Conservation (phyloP, 2,329 filamentous ascomycete genomes). For the Aureobasidium namibiae region DNA sequence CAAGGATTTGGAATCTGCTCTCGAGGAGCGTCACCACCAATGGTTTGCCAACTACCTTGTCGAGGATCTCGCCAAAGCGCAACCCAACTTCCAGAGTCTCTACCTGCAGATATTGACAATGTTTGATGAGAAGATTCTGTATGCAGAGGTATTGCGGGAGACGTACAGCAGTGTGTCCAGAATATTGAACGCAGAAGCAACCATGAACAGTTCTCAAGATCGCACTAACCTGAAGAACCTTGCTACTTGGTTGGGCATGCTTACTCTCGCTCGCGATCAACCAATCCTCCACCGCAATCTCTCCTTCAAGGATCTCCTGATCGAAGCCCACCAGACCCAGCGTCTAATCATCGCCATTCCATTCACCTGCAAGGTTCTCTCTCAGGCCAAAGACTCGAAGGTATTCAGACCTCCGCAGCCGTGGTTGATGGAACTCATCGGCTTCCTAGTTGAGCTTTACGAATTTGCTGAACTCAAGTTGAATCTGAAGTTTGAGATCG, state of each 20-base stretch:
- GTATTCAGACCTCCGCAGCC: slow-evolving; percentile 94
- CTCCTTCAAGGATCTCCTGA: slow-evolving; percentile 88
- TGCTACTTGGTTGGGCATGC: slow-evolving; percentile 82
- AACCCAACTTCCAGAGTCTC: slow-evolving; percentile 90
- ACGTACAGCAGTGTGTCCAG: slow-evolving; percentile 80
- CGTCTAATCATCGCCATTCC: slow-evolving; percentile 87
- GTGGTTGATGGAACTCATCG: slow-evolving; percentile 94
- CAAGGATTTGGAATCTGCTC: slow-evolving; percentile 66
- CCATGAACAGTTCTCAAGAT: slow-evolving; percentile 75
- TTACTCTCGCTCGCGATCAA: slow-evolving; percentile 88
- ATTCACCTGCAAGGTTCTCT: slow-evolving; percentile 92
- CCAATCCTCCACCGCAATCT: slow-evolving; percentile 96
- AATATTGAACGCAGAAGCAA: slow-evolving; percentile 83
- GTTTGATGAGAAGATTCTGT: slow-evolving; percentile 70
- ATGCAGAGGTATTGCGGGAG: slow-evolving; percentile 84
- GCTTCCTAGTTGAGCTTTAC: slow-evolving; percentile 86
- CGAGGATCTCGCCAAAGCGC: slow-evolving; percentile 91
- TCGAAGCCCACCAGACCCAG: slow-evolving; percentile 90
- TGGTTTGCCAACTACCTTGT: slow-evolving; percentile 97
- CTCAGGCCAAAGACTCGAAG: slow-evolving; percentile 73
- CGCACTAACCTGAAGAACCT: slow-evolving; percentile 86
- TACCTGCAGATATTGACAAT: slow-evolving; percentile 84
- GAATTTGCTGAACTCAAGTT: slow-evolving; percentile 88
- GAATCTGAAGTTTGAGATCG: slow-evolving; percentile 97
- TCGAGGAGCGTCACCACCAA: slow-evolving; percentile 76